These are phyloP conservation scores for Phycomyces nitens DNA, from an alignment of 192 early-diverging fungal species.

Conservation along the genomic window DNA sequence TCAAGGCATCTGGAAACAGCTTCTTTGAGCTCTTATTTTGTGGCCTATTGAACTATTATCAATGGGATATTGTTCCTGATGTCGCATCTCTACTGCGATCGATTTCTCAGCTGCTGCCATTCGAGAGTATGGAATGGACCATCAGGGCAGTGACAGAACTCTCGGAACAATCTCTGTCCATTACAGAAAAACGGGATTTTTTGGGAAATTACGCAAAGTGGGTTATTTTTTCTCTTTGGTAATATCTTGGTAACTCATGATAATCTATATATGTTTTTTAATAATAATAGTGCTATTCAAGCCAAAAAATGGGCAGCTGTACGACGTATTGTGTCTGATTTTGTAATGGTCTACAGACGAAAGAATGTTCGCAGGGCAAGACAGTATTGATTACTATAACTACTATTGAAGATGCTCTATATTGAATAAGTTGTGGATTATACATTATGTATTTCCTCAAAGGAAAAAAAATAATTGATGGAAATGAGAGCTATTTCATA, in stretches of 20 bases:
- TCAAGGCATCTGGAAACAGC: constrained; percentile 33
- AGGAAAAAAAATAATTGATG: too few relatives aligned
- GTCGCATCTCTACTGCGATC: constrained; percentile 44
- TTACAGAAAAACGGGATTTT: constrained; percentile 47
- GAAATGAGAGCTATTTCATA: too few relatives aligned
- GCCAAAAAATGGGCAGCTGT: constrained; percentile 45
- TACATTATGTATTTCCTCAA: too few relatives aligned
- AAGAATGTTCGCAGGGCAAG: constrained; percentile 25
- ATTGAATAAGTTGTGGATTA: too few relatives aligned
- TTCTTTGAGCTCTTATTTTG: constrained; percentile 45
- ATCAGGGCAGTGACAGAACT: constrained; percentile 39
- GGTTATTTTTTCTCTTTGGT: constrained; percentile 24
- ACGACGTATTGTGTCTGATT: constrained; percentile 47
- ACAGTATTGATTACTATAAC: too few relatives aligned
- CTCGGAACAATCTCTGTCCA: constrained; percentile 38
- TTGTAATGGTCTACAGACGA: constrained; percentile 49
- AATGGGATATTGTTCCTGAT: constrained; percentile 50
- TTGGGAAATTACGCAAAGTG: constrained; percentile 47
- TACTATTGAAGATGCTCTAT: too few relatives aligned
- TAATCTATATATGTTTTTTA: neutral
- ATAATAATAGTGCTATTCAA: constrained; percentile 41
- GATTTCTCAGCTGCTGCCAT: constrained; percentile 41
- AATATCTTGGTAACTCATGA: constrained; percentile 1
- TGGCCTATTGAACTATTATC: constrained; percentile 53
- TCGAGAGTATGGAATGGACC: constrained; percentile 45